Base-by-base conservation (phyloP, 768 basidiomycete genomes). In the Amanita rimosa region DNA sequence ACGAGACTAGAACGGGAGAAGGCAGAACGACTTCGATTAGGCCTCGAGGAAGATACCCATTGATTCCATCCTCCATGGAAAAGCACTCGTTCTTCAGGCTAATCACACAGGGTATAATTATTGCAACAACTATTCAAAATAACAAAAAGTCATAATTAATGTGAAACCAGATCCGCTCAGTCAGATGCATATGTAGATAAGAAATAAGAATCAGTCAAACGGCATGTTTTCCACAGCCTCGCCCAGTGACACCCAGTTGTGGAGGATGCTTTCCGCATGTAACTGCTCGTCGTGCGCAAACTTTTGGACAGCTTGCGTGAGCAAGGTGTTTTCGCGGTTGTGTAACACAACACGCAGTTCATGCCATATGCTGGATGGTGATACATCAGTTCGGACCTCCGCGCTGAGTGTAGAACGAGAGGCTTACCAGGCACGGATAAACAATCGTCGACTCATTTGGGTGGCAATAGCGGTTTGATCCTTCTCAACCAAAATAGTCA, bases 291-390 rank as follows among this genome's bases (percentile, higher is more conserved):
- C 85, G 45, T 72, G 72, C 2, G 82, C 80, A 61, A 93, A 87
- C 1, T 67, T 66, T 61, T 88, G 81, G 52, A 84, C 79, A 2
- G 84, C 69, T 52, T 83, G 72, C 0, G 85, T 85, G 22, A 94
- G 65, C 31, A 94, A 72, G 0, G 85, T 74, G 55, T 91, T 89
- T 67, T 96, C 93, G 48, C 85, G 73, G 54, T 94, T 92, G 63
- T 96, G 92, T 39, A 95, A 68, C 33, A 97, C 83, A 14, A 92
- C 87, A 19, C 89, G 81, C n/a, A 95, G 72, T 63, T 97, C 93
- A 57, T 95, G 88, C 92, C 93, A 97, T 76, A 96, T 78, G 55
- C 93, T 92, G 55, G 16, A 11, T 4, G 31, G 6, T 11, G 19
- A 5, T n/a, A 29, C 16, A 14, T 21, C 4, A 33, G 5, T 34